Base-by-base conservation (phyloP, 768 basidiomycete species). In the Phylloporus sp. region DNA sequence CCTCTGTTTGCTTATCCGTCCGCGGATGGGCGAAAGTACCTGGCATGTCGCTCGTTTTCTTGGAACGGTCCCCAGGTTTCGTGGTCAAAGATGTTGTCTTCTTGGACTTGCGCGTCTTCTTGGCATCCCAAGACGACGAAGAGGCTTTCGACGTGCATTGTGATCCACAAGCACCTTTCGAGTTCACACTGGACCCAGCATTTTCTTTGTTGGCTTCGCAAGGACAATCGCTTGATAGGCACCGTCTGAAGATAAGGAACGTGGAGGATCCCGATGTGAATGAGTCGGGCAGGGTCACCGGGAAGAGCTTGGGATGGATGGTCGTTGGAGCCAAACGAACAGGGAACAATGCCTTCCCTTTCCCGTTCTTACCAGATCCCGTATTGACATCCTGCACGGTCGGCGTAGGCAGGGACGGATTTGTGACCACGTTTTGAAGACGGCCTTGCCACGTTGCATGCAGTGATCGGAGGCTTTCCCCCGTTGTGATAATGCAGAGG, bases 391-490 rank as follows among this genome's bases (percentile, higher is more conserved):
- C 16, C 11, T n/a, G 16, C n/a, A 31, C 18, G 39, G 6, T 42
- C 20, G 34, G 49, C 6, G 18, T 20, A 12, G 39, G 24, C 22
- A 5, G 16, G 23, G 39, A 10, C 31, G 26, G 11, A 1, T 15
- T n/a, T 6, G 22, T 18, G 36, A 62, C 20, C 16, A 53, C 47
- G 10, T 5, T 47, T 1, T 45, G 54, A 41, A 62, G 57, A 31
- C 54, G 60, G 13, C 28, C 39, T 31, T 47, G 44, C 60, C 60
- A 62, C 1, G 24, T 16, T 20, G 34, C 44, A 22, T 62, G 57
- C 6, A 54, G 54, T 8, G 36, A 43, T 23, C 52, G 60, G 18
- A 62, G 60, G 18, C 35, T 12, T 8, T 62, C 54, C 6, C 60
- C 60, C n/a, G 23, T 35, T 36, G 50, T 29, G 16, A 50, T 36